These are phyloP conservation scores for Nymphaea thermarum DNA, from an alignment of 164 flowering plant species.

Conservation along the genomic window DNA sequence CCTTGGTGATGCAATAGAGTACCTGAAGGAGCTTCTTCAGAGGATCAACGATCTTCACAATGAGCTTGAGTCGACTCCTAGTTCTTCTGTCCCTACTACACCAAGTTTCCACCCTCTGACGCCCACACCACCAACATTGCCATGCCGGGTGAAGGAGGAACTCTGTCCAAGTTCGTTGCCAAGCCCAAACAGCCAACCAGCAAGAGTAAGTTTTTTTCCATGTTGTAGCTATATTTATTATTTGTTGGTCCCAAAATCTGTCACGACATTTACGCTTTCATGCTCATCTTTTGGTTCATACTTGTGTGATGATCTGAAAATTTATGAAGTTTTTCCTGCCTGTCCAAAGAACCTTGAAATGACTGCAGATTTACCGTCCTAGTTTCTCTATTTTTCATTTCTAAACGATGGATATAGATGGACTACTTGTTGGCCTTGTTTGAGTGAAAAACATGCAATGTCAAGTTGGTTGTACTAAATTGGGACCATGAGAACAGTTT, in stretches of 20 bases:
- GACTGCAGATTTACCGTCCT: too few relatives aligned
- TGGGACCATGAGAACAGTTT: background rate
- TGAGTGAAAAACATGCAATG: background rate
- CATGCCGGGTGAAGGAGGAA: conserved; percentile 56
- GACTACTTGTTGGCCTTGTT: background rate
- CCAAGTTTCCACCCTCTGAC: conserved; percentile 42
- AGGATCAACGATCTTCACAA: conserved; percentile 47
- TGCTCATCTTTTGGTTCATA: too few relatives aligned
- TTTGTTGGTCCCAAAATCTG: too few relatives aligned
- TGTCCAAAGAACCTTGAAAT: too few relatives aligned
- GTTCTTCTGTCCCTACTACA: conserved; percentile 22
- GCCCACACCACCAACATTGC: conserved; percentile 37
- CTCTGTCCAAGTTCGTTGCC: conserved; percentile 38
- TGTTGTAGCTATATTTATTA: too few relatives aligned
- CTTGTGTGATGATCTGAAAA: too few relatives aligned
- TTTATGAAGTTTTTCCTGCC: too few relatives aligned
- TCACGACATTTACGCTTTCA: too few relatives aligned
- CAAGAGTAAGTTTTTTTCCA: conserved; percentile 25
- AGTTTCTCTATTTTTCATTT: background rate
- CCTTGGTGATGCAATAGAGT: conserved; percentile 70
- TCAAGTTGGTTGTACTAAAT: background rate
- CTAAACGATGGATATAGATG: background rate
- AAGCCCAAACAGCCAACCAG: conserved; percentile 47
- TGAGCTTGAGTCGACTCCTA: conserved; percentile 50
- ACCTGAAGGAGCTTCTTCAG: conserved; percentile 57